Conservation (phyloP, 257 asterid genomes). For the Solanum bulbocastanum region DNA sequence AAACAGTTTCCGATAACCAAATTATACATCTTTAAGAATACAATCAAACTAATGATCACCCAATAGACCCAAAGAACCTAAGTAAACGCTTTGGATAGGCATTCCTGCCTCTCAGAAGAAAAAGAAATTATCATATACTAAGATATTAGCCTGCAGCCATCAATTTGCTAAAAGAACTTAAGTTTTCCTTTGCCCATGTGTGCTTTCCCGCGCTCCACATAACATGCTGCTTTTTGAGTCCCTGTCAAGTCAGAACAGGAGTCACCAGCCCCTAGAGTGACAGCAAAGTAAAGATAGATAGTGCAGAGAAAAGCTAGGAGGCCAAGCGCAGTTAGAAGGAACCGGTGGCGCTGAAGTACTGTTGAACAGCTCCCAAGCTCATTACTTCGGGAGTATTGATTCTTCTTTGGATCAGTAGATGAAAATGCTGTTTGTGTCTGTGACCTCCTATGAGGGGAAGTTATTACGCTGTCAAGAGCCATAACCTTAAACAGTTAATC, state of each 20-base stretch:
- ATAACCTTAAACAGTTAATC: background rate
- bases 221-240: conserved; percentile 23
- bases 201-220: conserved; percentile 28
- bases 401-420: conserved; percentile 11
- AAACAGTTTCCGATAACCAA: background rate
- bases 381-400: conserved; percentile 16
- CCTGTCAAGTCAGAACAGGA: conserved; percentile 21
- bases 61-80: background rate
- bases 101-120: background rate
- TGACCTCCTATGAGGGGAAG: conserved; percentile 45
- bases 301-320: conserved; percentile 42
- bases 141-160: background rate
- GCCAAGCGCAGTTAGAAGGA: conserved; percentile 35
- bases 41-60: background rate
- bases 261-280: conserved; percentile 26
- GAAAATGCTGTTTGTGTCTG: conserved; percentile 24
- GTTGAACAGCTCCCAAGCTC: conserved; percentile 27
- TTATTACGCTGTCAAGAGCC: conserved; percentile 28
- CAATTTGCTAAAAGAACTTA: conserved; percentile 24
- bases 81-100: background rate
- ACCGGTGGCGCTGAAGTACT: conserved; percentile 35
- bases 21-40: background rate
- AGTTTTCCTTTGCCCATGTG: conserved; percentile 29
- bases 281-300: conserved; percentile 43
- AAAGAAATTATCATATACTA: background rate